Evolutionary conservation across 2,329 filamentous ascomycete species (phyloP).

Genomic region (Colletotrichum costaricense): DNA sequence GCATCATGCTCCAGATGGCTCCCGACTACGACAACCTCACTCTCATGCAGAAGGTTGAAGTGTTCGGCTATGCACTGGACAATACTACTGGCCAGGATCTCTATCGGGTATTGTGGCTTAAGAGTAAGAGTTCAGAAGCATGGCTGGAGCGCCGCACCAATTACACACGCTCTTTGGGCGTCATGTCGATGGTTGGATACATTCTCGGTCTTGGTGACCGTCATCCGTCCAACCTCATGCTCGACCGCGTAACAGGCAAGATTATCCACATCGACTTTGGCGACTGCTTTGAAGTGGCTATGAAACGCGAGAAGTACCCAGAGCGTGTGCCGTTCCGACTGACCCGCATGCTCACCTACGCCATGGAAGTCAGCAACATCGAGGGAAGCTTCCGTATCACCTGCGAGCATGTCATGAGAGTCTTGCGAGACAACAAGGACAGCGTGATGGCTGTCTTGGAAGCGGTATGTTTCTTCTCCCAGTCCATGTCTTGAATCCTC

Average conservation of each 20-base stretch:
- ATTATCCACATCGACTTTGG: slow-evolving; percentile 99
- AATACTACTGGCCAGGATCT: slow-evolving; percentile 99
- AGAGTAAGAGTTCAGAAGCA: slow-evolving; percentile 97
- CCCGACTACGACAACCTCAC: slow-evolving; percentile 99
- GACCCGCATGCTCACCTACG: slow-evolving; percentile 98
- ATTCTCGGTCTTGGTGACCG: slow-evolving; percentile 96
- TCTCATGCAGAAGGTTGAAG: slow-evolving; percentile 99
- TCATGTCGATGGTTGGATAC: slow-evolving; percentile 99
- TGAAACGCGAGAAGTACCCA: slow-evolving; percentile 99
- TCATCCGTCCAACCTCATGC: slow-evolving; percentile 97
- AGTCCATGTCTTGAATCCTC: slow-evolving; percentile 2
- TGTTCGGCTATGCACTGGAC: slow-evolving; percentile 98
- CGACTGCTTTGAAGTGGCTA: slow-evolving; percentile 99
- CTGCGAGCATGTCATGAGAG: slow-evolving; percentile 98
- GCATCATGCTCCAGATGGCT: slow-evolving; percentile 99
- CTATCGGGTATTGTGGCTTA: slow-evolving; percentile 97
- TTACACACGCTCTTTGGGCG: slow-evolving; percentile 94
- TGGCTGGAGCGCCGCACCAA: slow-evolving; percentile 99
- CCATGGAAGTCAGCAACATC: slow-evolving; percentile 99
- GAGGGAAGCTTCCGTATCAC: slow-evolving; percentile 98
- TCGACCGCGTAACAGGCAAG: slow-evolving; percentile 95
- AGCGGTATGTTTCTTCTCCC: slow-evolving; percentile 74
- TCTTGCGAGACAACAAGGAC: slow-evolving; percentile 96
- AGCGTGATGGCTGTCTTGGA: slow-evolving; percentile 98
- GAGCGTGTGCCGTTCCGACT: slow-evolving; percentile 97